A percentile compares a stretch with the other conserved stretches of the same genome.
Conservation (phyloP, 345 rosid genomes). For the Raphanus sativus region DNA sequence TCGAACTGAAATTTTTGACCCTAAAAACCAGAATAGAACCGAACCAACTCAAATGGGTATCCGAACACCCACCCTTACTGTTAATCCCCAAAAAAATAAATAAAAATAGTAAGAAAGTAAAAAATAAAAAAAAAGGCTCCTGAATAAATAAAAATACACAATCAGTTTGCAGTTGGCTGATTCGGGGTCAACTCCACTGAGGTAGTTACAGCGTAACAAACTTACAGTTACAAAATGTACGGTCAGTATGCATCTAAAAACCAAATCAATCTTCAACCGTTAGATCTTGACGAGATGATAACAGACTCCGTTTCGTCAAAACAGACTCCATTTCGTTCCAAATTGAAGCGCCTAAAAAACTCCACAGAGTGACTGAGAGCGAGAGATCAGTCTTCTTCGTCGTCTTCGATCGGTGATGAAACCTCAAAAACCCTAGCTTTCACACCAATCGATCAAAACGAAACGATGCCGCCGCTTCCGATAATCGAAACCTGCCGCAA, state of each 20-base stretch:
- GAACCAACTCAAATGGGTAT: no score
- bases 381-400: not conserved
- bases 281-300: not conserved
- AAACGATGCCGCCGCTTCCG: conserved; percentile 61
- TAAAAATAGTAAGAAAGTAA: no score
- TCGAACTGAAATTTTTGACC: no score
- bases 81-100: no score
- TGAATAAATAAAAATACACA: not conserved
- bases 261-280: not conserved
- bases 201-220: not conserved
- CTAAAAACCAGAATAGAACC: no score
- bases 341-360: not conserved
- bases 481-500: conserved; percentile 60
- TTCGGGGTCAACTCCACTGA: not conserved
- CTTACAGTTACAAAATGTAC: not conserved
- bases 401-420: not conserved
- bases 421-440: not conserved
- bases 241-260: not conserved
- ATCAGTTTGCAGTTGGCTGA: not conserved
- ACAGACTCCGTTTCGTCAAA: not conserved
- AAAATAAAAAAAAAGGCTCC: no score
- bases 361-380: not conserved
- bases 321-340: not conserved
- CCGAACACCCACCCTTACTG: no score
- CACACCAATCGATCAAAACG: not conserved